phyloP scores from a whole-genome alignment of 768 basidiomycete species.

The Hygrocybe punicea region DNA sequence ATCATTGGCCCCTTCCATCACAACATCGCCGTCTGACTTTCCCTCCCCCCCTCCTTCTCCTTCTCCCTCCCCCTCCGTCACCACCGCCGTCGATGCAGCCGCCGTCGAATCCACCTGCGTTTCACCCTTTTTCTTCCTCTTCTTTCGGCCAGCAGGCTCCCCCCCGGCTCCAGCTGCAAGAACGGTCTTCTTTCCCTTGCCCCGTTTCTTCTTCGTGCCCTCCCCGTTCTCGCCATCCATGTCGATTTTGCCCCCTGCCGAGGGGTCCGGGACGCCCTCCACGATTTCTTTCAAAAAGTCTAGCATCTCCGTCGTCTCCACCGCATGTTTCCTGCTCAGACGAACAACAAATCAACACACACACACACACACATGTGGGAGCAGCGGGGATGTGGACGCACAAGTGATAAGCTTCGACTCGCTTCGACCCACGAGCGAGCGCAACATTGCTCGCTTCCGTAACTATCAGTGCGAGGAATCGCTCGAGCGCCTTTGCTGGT shows the following conservation, averaged over 20 bases:
- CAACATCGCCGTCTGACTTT: conserved; percentile 23
- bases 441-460: conserved; percentile 83
- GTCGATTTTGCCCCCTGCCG: conserved; percentile 75
- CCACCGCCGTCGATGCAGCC: conserved; percentile 25
- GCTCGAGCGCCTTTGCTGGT: conserved; percentile 88
- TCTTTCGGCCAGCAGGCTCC: conserved; percentile 34
- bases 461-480: conserved; percentile 83
- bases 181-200: conserved; percentile 42
- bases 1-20: conserved; percentile 39
- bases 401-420: conserved; percentile 92
- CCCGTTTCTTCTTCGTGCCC: conserved; percentile 55
- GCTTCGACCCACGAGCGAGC: conserved; percentile 71
- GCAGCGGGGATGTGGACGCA: conserved; percentile 42
- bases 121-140: conserved; percentile 35
- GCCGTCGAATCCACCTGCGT: conserved; percentile 16
- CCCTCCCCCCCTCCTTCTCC: conserved; percentile 35
- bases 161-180: conserved; percentile 34
- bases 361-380: background rate
- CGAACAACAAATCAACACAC: background rate
- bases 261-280: conserved; percentile 80
- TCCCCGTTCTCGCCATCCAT: conserved; percentile 59
- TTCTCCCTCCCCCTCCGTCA: conserved; percentile 31
- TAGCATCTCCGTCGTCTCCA: conserved; percentile 81
- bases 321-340: conserved; percentile 77
- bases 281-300: conserved; percentile 96